These are phyloP conservation scores for Sporothrix protearum DNA, from an alignment of 2,329 filamentous ascomycete genomes.

Conservation along the genomic window DNA sequence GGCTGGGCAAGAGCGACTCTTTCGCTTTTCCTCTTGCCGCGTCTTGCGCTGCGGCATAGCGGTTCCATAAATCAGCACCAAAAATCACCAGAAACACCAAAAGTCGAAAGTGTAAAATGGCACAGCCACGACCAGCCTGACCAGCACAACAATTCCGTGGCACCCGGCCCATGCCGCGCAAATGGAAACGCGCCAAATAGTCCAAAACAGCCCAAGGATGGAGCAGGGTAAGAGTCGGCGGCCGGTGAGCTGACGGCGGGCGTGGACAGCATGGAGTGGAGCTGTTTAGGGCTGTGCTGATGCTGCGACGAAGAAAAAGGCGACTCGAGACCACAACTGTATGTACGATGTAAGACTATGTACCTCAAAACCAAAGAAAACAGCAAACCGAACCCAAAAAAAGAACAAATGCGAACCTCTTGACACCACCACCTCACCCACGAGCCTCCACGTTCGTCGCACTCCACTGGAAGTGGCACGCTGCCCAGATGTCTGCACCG, in stretches of 20 bases:
- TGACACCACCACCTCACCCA: neutral
- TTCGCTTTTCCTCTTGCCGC: neutral
- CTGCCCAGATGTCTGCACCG: neutral
- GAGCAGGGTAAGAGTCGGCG: neutral
- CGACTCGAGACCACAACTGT: neutral
- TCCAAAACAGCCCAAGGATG: neutral
- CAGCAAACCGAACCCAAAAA: neutral
- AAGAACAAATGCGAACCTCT: neutral
- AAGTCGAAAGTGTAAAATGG: neutral
- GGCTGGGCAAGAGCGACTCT: neutral
- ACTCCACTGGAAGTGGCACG: neutral
- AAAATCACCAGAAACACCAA: neutral
- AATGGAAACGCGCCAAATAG: neutral
- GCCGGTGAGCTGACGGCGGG: neutral
- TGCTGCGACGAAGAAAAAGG: neutral
- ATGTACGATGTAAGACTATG: too few species aligned
- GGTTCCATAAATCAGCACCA: too few species aligned
- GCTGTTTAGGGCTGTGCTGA: slow-evolving; percentile 18
- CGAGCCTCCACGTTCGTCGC: neutral
- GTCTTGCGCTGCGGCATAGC: neutral
- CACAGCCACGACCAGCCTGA: slow-evolving; percentile 13
- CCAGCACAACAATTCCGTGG: neutral
- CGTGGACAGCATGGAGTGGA: slow-evolving; percentile 6
- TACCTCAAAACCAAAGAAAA: neutral
- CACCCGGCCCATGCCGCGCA: neutral